These are phyloP conservation scores for Biancaea sappan DNA, from an alignment of 306 rosid genomes.

Conservation along the genomic window DNA sequence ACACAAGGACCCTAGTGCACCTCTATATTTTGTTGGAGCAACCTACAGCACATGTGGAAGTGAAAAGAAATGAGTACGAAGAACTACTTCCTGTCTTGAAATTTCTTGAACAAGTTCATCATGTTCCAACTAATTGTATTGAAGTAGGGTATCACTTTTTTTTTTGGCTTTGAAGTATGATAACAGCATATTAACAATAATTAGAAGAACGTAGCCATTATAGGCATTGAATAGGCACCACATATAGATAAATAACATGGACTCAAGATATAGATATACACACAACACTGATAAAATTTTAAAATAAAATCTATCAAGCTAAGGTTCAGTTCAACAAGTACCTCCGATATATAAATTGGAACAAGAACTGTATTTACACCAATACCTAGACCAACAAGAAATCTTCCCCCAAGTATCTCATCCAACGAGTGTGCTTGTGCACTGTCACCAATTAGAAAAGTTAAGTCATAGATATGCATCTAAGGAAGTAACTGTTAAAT, in stretches of 20 bases:
- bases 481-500: conserved; percentile 12
- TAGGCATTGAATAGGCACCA: conserved; percentile 9
- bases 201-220: neutral
- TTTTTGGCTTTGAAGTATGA: conserved; percentile 8
- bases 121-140: neutral
- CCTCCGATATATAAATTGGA: conserved; percentile 91
- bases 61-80: conserved; percentile 18
- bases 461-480: conserved; percentile 17
- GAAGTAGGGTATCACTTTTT: neutral
- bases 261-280: neutral
- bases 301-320: conserved; percentile 18
- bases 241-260: neutral
- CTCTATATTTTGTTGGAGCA: conserved; percentile 88
- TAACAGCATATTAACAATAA: conserved; percentile 1
- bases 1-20: conserved; percentile 79
- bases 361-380: conserved; percentile 91
- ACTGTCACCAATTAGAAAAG: conserved; percentile 50
- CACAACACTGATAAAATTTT: neutral
- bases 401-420: conserved; percentile 82
- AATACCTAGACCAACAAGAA: conserved; percentile 96
- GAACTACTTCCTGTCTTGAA: conserved; percentile 1
- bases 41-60: conserved; percentile 50
- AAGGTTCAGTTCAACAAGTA: conserved; percentile 33
- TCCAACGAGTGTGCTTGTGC: conserved; percentile 79
- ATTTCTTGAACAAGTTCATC: neutral